phyloP scores from a whole-genome alignment of 2,329 filamentous ascomycete species.

The Verticillium dahliae region DNA sequence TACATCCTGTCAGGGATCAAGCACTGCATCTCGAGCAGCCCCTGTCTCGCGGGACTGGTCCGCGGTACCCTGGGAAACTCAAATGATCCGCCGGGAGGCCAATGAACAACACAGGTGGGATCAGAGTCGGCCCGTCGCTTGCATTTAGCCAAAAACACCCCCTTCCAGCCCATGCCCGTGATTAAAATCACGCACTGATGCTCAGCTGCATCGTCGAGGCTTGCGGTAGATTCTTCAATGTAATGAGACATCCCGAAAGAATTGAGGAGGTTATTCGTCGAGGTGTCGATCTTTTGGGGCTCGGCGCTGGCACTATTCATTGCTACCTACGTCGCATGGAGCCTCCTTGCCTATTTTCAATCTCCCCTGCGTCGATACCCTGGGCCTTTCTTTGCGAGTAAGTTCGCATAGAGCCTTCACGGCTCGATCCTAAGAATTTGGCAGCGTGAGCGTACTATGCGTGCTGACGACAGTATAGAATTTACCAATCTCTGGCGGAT shows the following conservation, averaged over 20 bases:
- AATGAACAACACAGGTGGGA: not conserved
- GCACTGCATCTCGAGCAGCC: not conserved
- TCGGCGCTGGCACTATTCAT: not conserved
- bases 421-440: not conserved
- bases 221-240: not conserved
- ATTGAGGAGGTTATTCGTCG: not conserved
- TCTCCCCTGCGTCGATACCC: constrained; percentile 23
- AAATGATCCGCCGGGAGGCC: not conserved
- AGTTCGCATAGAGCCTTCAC: not conserved
- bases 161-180: not conserved
- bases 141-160: not conserved
- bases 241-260: not conserved
- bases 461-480: not conserved
- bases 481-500: not conserved
- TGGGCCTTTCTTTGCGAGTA: constrained; percentile 23
- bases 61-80: not conserved
- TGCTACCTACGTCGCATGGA: not conserved
- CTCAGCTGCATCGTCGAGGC: constrained; percentile 3
- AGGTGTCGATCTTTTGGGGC: not conserved
- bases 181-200: not conserved
- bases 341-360: not conserved
- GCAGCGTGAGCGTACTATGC: not conserved
- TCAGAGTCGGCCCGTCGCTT: not conserved
- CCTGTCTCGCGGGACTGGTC: not conserved
- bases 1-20: not conserved